These are phyloP conservation scores for Arachis stenosperma DNA, from an alignment of 306 rosid species.

Conservation along the genomic window DNA sequence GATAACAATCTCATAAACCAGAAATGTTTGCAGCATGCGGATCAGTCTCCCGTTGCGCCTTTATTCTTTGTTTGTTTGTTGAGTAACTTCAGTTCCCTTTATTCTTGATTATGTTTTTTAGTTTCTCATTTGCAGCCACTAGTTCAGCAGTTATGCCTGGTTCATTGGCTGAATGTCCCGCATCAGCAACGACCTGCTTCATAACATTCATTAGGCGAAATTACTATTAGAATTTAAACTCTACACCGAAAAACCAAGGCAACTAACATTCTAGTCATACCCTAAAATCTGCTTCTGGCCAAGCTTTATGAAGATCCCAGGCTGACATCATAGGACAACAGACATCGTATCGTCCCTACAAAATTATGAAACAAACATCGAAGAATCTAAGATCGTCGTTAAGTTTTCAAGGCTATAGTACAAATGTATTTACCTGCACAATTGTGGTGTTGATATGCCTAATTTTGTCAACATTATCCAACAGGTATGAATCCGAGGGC, in stretches of 20 bases:
- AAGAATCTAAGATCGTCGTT: conserved; percentile 8
- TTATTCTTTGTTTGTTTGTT: conserved; percentile 22
- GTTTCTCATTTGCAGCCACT: conserved; percentile 88
- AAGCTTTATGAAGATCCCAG: conserved; percentile 98
- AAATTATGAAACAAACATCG: conserved; percentile 21
- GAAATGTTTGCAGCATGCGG: conserved; percentile 2
- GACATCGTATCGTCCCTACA: conserved; percentile 91
- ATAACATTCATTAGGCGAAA: conserved; percentile 29
- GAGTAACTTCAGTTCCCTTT: conserved; percentile 49
- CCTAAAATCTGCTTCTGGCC: conserved; percentile 95
- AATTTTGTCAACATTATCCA: conserved; percentile 80
- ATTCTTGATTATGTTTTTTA: conserved; percentile 58
- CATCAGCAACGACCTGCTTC: conserved; percentile 76
- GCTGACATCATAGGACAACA: conserved; percentile 98
- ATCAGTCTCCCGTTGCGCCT: background rate
- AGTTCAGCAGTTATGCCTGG: conserved; percentile 89
- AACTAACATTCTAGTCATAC: conserved; percentile 45
- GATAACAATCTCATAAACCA: conserved; percentile 8
- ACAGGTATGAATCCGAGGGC: conserved; percentile 77
- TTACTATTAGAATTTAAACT: background rate
- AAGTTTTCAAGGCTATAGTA: conserved; percentile 23
- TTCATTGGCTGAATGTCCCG: conserved; percentile 96
- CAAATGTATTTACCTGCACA: conserved; percentile 65
- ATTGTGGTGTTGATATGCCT: conserved; percentile 77
- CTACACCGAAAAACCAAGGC: conserved; percentile 16